phyloP scores from a whole-genome alignment of 768 basidiomycete genomes.

The Boletus subparvulus region DNA sequence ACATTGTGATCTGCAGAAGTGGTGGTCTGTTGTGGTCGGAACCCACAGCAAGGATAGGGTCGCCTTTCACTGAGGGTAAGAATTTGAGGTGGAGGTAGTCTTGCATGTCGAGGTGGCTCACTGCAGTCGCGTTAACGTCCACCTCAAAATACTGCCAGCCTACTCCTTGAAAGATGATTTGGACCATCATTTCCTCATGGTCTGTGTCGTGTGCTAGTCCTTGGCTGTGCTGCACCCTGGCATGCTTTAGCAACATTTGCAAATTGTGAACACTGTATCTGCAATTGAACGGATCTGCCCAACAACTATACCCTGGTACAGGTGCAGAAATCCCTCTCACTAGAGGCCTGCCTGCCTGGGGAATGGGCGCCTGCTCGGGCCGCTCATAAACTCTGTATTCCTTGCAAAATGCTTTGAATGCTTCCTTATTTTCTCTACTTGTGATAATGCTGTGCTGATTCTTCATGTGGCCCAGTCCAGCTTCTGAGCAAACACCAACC shows the following conservation, averaged over 20 bases:
- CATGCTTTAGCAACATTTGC: not conserved
- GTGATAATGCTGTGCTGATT: not conserved
- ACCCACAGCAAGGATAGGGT: not conserved
- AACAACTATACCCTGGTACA: not conserved
- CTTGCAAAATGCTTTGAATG: not conserved
- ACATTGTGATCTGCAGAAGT: not conserved
- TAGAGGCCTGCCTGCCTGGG: not conserved
- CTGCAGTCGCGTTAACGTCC: not conserved
- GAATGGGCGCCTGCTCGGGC: not conserved
- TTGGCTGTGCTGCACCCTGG: not conserved
- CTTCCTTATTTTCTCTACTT: not conserved
- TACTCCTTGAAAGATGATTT: not conserved
- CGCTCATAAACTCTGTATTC: not conserved
- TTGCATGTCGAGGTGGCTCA: not conserved
- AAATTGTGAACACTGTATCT: constrained; percentile 1
- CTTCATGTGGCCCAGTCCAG: not conserved
- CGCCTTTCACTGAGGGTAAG: not conserved
- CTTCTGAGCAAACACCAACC: not conserved
- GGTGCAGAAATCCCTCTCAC: not conserved
- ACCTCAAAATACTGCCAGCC: not conserved
- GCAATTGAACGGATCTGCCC: not conserved
- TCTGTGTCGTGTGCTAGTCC: not conserved
- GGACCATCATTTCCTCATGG: not conserved
- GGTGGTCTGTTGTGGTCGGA: not conserved
- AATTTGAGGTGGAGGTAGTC: not conserved